Percentiles rank a stretch among this genome's conserved stretches.
These are phyloP conservation scores for Terana coerulea DNA, from an alignment of 768 basidiomycete species.

Conservation along the genomic window DNA sequence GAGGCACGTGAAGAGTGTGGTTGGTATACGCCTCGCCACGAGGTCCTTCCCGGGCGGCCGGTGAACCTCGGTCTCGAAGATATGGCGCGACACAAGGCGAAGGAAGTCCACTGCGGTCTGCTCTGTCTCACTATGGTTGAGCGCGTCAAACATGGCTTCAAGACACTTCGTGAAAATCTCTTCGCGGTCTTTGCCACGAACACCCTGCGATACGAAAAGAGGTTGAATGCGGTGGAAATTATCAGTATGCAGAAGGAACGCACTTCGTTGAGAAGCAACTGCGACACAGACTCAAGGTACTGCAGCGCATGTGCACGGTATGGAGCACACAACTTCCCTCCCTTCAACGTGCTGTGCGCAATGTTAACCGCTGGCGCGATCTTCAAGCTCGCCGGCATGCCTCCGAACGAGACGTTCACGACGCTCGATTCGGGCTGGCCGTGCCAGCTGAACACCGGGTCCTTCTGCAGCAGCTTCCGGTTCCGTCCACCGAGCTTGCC, in stretches of 20 bases:
- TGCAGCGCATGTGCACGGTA: constrained; percentile 61
- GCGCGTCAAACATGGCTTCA: constrained; percentile 75
- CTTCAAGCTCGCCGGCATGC: constrained; percentile 58
- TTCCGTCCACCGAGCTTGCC: constrained; percentile 97
- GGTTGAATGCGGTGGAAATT: not conserved
- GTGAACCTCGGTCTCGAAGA: constrained; percentile 75
- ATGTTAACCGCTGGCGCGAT: constrained; percentile 62
- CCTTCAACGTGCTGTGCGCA: constrained; percentile 56
- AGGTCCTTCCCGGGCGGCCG: constrained; percentile 52
- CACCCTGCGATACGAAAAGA: constrained; percentile 52
- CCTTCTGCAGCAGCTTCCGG: constrained; percentile 77
- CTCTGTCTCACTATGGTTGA: constrained; percentile 65
- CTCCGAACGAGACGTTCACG: constrained; percentile 70
- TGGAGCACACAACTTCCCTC: constrained; percentile 22
- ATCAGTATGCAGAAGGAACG: not conserved
- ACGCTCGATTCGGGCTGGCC: constrained; percentile 68
- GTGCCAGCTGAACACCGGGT: constrained; percentile 70
- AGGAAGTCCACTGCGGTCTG: constrained; percentile 69
- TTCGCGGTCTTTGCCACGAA: constrained; percentile 69
- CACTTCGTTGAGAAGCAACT: constrained; percentile 77
- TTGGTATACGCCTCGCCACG: constrained; percentile 49
- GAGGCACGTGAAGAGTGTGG: constrained; percentile 59
- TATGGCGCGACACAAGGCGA: constrained; percentile 59
- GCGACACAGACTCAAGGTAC: constrained; percentile 67
- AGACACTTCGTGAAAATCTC: constrained; percentile 65